These are phyloP conservation scores for Termitomyces sp. DNA, from an alignment of 768 basidiomycete genomes.

Conservation along the genomic window DNA sequence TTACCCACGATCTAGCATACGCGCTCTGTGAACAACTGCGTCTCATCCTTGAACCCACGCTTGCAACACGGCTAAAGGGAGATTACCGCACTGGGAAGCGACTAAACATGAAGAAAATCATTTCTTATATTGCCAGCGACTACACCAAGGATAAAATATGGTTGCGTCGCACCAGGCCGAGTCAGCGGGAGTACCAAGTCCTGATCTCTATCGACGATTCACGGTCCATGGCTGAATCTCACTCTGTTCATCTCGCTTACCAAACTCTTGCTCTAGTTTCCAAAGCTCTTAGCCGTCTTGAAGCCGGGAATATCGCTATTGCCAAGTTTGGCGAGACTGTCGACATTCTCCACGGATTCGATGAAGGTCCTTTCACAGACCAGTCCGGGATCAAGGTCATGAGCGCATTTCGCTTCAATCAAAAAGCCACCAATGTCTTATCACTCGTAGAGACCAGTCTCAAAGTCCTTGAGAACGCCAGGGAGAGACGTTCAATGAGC, in stretches of 20 bases:
- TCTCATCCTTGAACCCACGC: slow-evolving; percentile 91
- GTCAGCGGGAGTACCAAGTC: slow-evolving; percentile 92
- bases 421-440: slow-evolving; percentile 84
- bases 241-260: slow-evolving; percentile 89
- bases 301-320: slow-evolving; percentile 92
- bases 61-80: slow-evolving; percentile 89
- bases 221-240: slow-evolving; percentile 91
- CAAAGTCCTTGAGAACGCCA: slow-evolving; percentile 65
- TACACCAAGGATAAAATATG: slow-evolving; percentile 99
- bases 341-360: slow-evolving; percentile 86
- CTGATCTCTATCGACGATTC: slow-evolving; percentile 95
- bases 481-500: slow-evolving; percentile 56
- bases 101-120: slow-evolving; percentile 98
- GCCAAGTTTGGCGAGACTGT: slow-evolving; percentile 86
- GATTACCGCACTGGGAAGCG: slow-evolving; percentile 98
- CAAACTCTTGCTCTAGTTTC: slow-evolving; percentile 90
- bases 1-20: slow-evolving; percentile 89
- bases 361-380: slow-evolving; percentile 75
- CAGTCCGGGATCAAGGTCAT: slow-evolving; percentile 77
- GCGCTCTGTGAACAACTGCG: slow-evolving; percentile 94
- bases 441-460: slow-evolving; percentile 78
- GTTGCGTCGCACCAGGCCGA: slow-evolving; percentile 91
- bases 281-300: slow-evolving; percentile 85
- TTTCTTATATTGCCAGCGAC: slow-evolving; percentile 96
- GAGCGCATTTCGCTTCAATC: slow-evolving; percentile 82